Base-by-base conservation (phyloP, 1,139 yeast species). In the Candida dubliniensis region DNA sequence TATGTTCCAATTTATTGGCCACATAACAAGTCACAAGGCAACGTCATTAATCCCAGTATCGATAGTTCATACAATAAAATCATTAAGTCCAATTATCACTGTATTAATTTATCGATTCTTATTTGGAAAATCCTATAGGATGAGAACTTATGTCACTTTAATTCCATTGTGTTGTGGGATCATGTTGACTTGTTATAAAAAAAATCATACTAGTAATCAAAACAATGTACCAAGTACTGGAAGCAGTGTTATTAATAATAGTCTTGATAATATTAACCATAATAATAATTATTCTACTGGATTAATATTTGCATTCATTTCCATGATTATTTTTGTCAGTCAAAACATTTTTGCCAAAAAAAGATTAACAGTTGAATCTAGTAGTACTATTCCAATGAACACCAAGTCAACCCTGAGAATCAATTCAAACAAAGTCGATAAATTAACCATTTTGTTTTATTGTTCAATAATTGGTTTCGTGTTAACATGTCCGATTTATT, bases 291-390 rank as follows among this genome's bases (percentile, higher is more conserved):
- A 82, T 58, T 62, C 77, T 34, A 61, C 71, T 38, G 97, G 98
- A 0, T 69, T 90, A 44, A 35, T 78, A 11, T 88, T 80, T 64
- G 96, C 97, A 1, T 81, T 87, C 47, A 56, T 84, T 31, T 87
- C 96, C 13, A 87, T 91, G 82, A 58, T 87, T 37, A 87, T 90
- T 42, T 91, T 91, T 67, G 98, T 91, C 13, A 75, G 89, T 12
- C 98, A 91, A 61, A 91, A 91, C 64, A 88, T 91, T 55, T 90
- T 88, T 67, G 93, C 96, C 40, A 91, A 91, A 63, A 82, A 80
- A 53, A 79, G 89, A 46, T 69, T 91, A 45, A 88, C 96, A 3
- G 54, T 61, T 38, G 67, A 62, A 30, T 12, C 32, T 8, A 38
- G 42, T 26, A 30, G 36, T 32, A 14, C 45, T 4, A 38, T 43